Evolutionary conservation across 1,284 basidiomycete genomes (phyloP).

Genomic region (Marasmius oreades): DNA sequence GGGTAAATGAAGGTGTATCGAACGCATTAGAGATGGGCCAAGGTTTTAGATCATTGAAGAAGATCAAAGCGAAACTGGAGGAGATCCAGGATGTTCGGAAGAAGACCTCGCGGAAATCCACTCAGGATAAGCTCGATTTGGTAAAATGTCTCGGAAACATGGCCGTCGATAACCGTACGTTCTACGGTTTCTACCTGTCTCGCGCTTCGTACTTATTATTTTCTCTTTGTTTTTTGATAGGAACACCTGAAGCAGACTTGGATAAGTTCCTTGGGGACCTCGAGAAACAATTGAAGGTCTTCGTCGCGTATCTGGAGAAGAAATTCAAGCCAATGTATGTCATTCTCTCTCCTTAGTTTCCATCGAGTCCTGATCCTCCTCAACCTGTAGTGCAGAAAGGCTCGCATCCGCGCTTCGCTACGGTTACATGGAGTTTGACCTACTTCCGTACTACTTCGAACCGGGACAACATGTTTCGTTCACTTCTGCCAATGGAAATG

Average conservation of each 20-base stretch:
- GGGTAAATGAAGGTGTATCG: too few relatives aligned
- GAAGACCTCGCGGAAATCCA: too few relatives aligned
- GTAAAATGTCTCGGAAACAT: not conserved
- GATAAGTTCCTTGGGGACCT: not conserved
- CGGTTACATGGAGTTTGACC: slow-evolving; percentile 1
- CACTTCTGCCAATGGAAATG: not conserved
- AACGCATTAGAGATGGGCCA: not conserved
- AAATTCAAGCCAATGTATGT: too few relatives aligned
- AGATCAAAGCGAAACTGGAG: not conserved
- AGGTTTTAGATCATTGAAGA: not conserved
- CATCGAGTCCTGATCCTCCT: not conserved
- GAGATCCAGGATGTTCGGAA: not conserved
- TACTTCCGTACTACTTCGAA: not conserved
- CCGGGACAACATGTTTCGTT: not conserved
- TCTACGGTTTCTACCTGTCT: not conserved
- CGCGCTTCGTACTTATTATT: not conserved
- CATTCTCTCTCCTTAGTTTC: not conserved
- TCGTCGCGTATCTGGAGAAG: too few relatives aligned
- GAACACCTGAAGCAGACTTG: not conserved
- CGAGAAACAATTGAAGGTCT: not conserved
- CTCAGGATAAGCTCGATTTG: not conserved
- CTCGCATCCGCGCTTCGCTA: not conserved
- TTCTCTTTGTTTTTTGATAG: not conserved
- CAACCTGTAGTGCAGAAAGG: not conserved
- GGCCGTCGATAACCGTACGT: not conserved